phyloP scores from a whole-genome alignment of 345 rosid species.

The Alliaria petiolata region DNA sequence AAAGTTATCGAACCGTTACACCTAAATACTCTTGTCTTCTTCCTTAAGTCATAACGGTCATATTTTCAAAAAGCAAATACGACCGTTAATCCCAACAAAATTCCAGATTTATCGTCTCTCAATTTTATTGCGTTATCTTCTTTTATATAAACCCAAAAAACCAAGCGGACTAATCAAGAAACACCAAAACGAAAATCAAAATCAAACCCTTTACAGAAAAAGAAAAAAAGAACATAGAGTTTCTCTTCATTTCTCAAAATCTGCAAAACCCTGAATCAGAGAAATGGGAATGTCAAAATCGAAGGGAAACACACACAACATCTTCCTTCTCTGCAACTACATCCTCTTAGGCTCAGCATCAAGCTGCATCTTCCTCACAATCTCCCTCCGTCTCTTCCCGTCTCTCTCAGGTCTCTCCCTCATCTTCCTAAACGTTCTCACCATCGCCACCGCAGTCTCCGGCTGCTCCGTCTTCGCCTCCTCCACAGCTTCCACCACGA shows the following conservation, averaged over 20 bases:
- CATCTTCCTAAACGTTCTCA: conserved; percentile 33
- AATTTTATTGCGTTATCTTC: neutral
- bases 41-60: conserved; percentile 18
- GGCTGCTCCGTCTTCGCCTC: conserved; percentile 58
- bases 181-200: no score
- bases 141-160: conserved; percentile 4
- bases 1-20: conserved; percentile 10
- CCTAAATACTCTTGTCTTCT: neutral
- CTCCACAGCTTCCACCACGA: conserved; percentile 31
- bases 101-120: neutral
- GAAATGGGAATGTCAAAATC: conserved; percentile 37
- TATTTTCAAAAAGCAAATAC: conserved; percentile 6
- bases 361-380: conserved; percentile 84
- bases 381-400: conserved; percentile 80
- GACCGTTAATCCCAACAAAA: conserved; percentile 28
- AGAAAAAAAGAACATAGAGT: conserved; percentile 4
- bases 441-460: conserved; percentile 58
- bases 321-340: conserved; percentile 81
- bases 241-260: neutral
- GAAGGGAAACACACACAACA: conserved; percentile 60
- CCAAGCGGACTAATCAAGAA: neutral
- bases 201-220: neutral
- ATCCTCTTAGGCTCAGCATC: conserved; percentile 86
- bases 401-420: conserved; percentile 48
- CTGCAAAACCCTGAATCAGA: neutral